Conservation (phyloP, 2,329 filamentous ascomycete genomes). For the Aciculosporium take region DNA sequence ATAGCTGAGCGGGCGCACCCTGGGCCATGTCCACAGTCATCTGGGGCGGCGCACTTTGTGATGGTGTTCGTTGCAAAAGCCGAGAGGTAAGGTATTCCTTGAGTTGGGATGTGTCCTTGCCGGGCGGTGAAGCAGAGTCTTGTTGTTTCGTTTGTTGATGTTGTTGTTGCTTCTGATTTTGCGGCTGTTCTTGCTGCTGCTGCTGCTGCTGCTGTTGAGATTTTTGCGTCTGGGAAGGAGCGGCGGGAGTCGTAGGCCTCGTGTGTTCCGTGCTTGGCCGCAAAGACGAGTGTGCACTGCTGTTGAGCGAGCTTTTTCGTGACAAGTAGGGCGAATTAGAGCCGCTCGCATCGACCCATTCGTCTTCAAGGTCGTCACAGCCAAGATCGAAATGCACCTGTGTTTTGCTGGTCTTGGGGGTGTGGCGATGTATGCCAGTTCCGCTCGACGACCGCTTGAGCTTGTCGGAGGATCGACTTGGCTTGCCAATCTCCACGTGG, state of each 20-base stretch:
- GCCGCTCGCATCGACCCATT: slow-evolving; percentile 53
- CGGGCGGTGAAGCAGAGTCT: slow-evolving; percentile 12
- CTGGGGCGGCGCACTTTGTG: slow-evolving; percentile 46
- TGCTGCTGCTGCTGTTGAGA: not conserved
- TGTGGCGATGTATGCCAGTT: slow-evolving; percentile 28
- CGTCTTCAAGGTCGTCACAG: slow-evolving; percentile 34
- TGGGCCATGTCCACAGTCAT: slow-evolving; percentile 44
- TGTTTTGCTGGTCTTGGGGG: slow-evolving; percentile 26
- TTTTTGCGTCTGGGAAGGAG: slow-evolving; percentile 8
- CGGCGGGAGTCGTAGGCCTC: slow-evolving; percentile 21
- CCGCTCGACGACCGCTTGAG: slow-evolving; percentile 40
- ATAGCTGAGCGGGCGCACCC: slow-evolving; percentile 24
- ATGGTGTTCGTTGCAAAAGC: slow-evolving; percentile 49
- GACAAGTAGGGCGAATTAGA: slow-evolving; percentile 44
- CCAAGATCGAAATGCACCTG: slow-evolving; percentile 53
- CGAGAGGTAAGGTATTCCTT: slow-evolving; percentile 55
- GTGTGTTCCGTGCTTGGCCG: slow-evolving; percentile 22
- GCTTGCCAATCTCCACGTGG: slow-evolving; percentile 39
- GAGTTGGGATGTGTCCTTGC: slow-evolving; percentile 33
- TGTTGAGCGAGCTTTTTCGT: slow-evolving; percentile 32
- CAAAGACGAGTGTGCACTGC: slow-evolving; percentile 33
- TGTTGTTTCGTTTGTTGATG: slow-evolving; percentile 1
- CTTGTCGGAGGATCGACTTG: slow-evolving; percentile 34
- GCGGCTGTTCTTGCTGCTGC: not conserved
- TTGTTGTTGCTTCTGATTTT: not conserved